phyloP scores from a whole-genome alignment of 2,329 filamentous ascomycete species.

The Mycogone perniciosa region DNA sequence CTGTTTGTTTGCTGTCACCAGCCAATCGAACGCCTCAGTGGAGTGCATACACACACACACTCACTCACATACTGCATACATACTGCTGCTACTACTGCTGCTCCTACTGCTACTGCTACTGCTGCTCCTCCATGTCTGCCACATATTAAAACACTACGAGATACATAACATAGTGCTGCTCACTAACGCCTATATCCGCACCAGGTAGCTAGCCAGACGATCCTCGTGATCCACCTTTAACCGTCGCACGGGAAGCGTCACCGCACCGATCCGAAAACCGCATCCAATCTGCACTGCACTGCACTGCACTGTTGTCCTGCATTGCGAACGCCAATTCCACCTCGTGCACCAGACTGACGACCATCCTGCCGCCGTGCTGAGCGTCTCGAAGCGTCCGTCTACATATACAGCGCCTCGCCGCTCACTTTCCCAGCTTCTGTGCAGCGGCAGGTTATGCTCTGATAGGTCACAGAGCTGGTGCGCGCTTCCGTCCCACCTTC shows the following conservation, averaged over 20 bases:
- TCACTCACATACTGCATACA: no score
- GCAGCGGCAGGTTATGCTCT: conserved; percentile 15
- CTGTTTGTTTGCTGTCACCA: no score
- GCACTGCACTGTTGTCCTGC: no score
- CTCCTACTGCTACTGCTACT: no score
- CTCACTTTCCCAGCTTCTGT: background rate
- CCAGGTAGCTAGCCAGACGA: background rate
- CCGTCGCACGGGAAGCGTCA: conserved; percentile 9
- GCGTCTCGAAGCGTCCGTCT: background rate
- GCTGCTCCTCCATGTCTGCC: conserved; percentile 24
- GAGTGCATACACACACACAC: no score
- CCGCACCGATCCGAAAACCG: conserved; percentile 10
- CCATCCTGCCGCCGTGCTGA: background rate
- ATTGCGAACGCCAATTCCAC: no score
- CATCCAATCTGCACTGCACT: no score
- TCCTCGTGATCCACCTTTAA: conserved; percentile 14
- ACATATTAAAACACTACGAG: conserved; percentile 4
- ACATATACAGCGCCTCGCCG: background rate
- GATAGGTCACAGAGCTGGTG: conserved; percentile 9
- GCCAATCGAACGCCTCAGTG: no score
- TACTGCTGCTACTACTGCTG: no score
- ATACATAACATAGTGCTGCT: background rate
- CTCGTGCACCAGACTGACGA: no score
- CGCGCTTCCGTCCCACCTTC: conserved; percentile 8
- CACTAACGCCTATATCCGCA: no score